Evolutionary conservation across 2,329 filamentous ascomycete species (phyloP).

Genomic region (Diaporthe capsici): DNA sequence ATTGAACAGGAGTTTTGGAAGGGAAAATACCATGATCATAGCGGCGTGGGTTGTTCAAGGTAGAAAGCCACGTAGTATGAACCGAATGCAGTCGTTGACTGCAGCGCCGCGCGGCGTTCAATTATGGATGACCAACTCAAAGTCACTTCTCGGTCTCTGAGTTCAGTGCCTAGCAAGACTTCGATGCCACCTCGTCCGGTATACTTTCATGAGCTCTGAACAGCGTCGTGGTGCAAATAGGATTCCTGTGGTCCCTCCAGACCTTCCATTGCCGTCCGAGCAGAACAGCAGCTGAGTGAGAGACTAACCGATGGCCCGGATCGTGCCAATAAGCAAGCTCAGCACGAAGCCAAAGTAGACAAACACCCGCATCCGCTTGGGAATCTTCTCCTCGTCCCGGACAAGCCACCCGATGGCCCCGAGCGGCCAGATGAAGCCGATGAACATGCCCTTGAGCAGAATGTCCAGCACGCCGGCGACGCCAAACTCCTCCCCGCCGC

Average conservation of each 20-base stretch:
- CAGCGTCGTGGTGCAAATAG: background rate
- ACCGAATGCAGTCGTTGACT: background rate
- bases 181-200: background rate
- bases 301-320: constrained; percentile 59
- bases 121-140: background rate
- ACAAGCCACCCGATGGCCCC: constrained; percentile 89
- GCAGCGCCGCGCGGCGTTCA: background rate
- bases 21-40: constrained; percentile 39
- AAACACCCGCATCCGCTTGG: constrained; percentile 85
- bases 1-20: constrained; percentile 30
- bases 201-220: background rate
- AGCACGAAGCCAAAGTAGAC: constrained; percentile 88
- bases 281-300: constrained; percentile 41
- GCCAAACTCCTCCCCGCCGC: constrained; percentile 63
- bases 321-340: constrained; percentile 81
- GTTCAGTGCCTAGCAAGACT: background rate
- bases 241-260: no score
- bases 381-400: constrained; percentile 90
- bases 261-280: background rate
- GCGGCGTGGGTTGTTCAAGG: constrained; percentile 25
- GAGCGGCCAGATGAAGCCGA: constrained; percentile 95
- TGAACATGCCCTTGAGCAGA: constrained; percentile 87
- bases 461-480: constrained; percentile 79
- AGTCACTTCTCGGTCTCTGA: background rate
- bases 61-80: constrained; percentile 21